phyloP scores from a whole-genome alignment of 345 rosid genomes.

The Populus ilicifolia region DNA sequence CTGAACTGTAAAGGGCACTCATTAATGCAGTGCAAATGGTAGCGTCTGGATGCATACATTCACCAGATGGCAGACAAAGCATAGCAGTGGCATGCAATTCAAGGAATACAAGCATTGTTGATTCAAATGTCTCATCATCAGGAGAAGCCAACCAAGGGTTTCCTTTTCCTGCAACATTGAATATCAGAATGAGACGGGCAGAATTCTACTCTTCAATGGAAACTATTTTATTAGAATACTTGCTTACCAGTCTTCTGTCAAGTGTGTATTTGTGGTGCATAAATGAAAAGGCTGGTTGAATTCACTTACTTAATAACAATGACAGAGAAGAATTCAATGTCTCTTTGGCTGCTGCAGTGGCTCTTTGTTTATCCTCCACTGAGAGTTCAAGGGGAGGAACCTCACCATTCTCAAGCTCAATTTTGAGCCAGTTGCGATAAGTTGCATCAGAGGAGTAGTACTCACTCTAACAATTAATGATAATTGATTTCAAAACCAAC shows the following conservation, averaged over 20 bases:
- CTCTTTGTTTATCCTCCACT: conserved; percentile 66
- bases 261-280: background rate
- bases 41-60: conserved; percentile 86
- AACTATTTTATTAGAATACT: background rate
- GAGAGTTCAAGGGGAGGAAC: conserved; percentile 62
- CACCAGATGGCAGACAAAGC: conserved; percentile 94
- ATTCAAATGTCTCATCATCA: conserved; percentile 53
- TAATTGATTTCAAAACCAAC: background rate
- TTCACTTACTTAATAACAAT: conserved; percentile 63
- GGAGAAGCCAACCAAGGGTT: conserved; percentile 65
- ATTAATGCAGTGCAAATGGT: conserved; percentile 75
- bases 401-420: conserved; percentile 72
- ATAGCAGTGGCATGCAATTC: conserved; percentile 85
- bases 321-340: conserved; percentile 56
- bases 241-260: background rate
- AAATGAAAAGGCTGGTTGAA: background rate
- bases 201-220: background rate
- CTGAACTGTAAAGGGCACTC: conserved; percentile 90
- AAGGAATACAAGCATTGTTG: conserved; percentile 53
- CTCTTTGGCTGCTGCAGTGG: conserved; percentile 60
- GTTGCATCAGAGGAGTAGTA: conserved; percentile 96
- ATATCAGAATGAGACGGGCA: background rate
- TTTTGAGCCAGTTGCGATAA: conserved; percentile 91
- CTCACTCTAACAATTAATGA: conserved; percentile 52
- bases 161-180: conserved; percentile 46